phyloP scores from a whole-genome alignment of 352 stramenopile species.

The Globisporangium megalacanthum region DNA sequence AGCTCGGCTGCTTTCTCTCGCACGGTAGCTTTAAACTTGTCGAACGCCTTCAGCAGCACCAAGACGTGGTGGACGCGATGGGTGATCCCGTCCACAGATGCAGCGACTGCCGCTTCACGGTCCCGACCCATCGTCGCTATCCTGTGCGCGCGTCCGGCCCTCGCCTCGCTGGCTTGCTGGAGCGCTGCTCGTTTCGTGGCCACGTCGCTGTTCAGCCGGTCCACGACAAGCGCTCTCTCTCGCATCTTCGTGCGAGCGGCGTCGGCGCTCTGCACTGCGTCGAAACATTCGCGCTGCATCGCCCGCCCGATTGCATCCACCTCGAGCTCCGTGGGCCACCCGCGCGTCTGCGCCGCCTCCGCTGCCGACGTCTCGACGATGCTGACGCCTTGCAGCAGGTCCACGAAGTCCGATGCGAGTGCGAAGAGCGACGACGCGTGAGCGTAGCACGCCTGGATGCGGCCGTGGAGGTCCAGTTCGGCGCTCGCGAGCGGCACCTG shows the following conservation, averaged over 20 bases:
- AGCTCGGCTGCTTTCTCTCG: not conserved
- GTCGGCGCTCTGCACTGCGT: conserved; percentile 11
- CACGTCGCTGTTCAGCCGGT: conserved; percentile 12
- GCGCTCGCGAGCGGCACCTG: conserved; percentile 13
- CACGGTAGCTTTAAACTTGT: conserved; percentile 30
- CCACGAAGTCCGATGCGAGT: conserved; percentile 26
- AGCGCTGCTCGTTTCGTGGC: conserved; percentile 7
- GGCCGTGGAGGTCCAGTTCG: conserved; percentile 22
- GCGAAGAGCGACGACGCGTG: conserved; percentile 31
- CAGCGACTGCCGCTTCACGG: conserved; percentile 8
- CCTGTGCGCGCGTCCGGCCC: conserved; percentile 7
- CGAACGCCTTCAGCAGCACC: conserved; percentile 30
- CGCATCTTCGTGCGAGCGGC: conserved; percentile 2
- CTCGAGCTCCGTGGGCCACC: conserved; percentile 25
- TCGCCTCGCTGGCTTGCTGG: conserved; percentile 11
- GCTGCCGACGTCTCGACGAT: conserved; percentile 40
- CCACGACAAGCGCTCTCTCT: conserved; percentile 2
- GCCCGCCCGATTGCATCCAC: conserved; percentile 34
- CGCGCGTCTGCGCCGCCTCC: conserved; percentile 9
- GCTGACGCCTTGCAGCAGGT: conserved; percentile 49
- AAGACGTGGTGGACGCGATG: conserved; percentile 20
- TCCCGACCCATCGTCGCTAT: conserved; percentile 18
- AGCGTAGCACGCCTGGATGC: conserved; percentile 31
- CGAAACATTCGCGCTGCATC: conserved; percentile 21
- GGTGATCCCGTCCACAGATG: conserved; percentile 6